Evolutionary conservation across 495 filamentous ascomycete species (phyloP).

Genomic region (Penicillium desertorum): DNA sequence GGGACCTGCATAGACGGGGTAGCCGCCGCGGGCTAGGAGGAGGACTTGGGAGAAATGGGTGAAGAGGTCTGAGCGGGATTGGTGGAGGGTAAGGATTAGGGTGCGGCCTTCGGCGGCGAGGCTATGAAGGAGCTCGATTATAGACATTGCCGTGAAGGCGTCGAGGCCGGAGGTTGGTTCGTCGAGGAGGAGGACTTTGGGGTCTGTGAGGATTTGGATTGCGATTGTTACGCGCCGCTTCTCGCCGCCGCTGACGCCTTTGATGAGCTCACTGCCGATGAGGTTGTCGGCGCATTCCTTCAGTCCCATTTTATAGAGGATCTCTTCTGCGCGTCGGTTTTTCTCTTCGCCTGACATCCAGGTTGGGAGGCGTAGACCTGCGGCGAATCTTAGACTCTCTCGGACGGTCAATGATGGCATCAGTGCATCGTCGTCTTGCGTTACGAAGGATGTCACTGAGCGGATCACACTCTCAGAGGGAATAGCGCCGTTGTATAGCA

Average conservation of each 20-base stretch:
- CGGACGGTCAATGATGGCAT: conserved; percentile 72
- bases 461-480: conserved; percentile 63
- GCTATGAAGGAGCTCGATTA: conserved; percentile 66
- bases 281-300: conserved; percentile 75
- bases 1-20: conserved; percentile 64
- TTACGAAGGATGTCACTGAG: conserved; percentile 71
- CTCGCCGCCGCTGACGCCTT: conserved; percentile 77
- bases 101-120: conserved; percentile 73
- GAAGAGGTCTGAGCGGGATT: conserved; percentile 71
- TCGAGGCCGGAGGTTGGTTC: conserved; percentile 76
- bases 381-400: conserved; percentile 68
- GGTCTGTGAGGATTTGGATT: conserved; percentile 72
- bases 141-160: conserved; percentile 72
- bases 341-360: conserved; percentile 68
- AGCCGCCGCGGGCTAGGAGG: conserved; percentile 66
- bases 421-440: conserved; percentile 72
- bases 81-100: conserved; percentile 71
- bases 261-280: conserved; percentile 66
- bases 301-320: conserved; percentile 70
- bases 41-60: conserved; percentile 66
- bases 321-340: conserved; percentile 62
- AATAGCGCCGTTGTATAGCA: conserved; percentile 65
- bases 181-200: conserved; percentile 66
- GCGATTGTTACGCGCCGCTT: conserved; percentile 74
- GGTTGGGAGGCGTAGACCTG: conserved; percentile 62